A percentile compares a stretch with the other conserved stretches of the same genome.
phyloP scores from a whole-genome alignment of 106 monocot species.

The Platanthera guangdongensis region DNA sequence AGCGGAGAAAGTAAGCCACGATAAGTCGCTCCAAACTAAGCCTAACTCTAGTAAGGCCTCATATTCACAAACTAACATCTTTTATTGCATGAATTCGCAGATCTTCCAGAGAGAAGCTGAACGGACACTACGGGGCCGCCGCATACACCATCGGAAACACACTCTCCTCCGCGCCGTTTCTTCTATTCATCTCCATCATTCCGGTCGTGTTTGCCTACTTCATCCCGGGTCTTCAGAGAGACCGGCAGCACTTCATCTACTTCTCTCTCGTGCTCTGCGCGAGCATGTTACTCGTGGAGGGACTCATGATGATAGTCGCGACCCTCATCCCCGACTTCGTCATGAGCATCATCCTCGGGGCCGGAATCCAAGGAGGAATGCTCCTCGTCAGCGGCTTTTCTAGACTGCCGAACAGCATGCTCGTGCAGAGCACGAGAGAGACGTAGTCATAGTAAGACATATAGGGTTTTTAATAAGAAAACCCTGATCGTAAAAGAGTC shows the following conservation, averaged over 20 bases:
- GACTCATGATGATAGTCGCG: conserved; percentile 89
- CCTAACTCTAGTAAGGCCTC: too few species aligned
- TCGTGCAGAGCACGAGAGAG: too few species aligned
- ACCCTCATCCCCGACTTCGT: conserved; percentile 67
- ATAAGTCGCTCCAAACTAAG: too few species aligned
- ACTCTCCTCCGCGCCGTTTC: conserved; percentile 48
- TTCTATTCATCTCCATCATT: conserved; percentile 39
- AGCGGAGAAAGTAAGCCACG: too few species aligned
- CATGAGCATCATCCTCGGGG: conserved; percentile 80
- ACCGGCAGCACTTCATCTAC: conserved; percentile 48
- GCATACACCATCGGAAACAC: conserved; percentile 52
- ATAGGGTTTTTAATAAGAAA: too few species aligned
- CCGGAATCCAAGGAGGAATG: conserved; percentile 70
- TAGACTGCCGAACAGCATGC: conserved; percentile 43
- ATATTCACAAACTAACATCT: too few species aligned
- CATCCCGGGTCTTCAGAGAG: conserved; percentile 41
- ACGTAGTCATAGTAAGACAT: too few species aligned
- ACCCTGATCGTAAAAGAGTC: too few species aligned
- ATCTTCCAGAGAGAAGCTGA: conserved; percentile 38
- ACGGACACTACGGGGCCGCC: conserved; percentile 60
- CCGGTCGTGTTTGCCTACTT: conserved; percentile 65
- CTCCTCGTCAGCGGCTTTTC: conserved; percentile 71
- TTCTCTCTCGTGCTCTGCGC: conserved; percentile 45
- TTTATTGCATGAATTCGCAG: not conserved
- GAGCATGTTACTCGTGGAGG: conserved; percentile 65